Conservation (phyloP, 208 protist species). For the Trypanosoma avium region DNA sequence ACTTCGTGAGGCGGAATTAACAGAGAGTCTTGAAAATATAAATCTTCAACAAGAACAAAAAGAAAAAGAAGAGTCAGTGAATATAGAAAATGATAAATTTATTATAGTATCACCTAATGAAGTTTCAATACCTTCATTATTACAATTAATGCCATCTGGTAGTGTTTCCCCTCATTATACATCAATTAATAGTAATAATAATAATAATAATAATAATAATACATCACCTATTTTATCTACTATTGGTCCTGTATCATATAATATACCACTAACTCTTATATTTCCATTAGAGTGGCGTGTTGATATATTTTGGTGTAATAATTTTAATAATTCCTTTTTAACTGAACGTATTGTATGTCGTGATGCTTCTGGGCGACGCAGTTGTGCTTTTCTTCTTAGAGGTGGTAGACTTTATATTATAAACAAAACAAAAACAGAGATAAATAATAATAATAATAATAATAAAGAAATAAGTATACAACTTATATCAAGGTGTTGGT, state of each 20-base stretch:
- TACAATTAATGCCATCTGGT: conserved; percentile 5
- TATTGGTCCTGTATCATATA: neutral
- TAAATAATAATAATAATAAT: neutral
- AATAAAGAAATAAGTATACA: conserved; percentile 3
- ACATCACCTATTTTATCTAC: neutral
- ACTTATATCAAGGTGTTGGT: conserved; percentile 23
- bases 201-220: too few species aligned
- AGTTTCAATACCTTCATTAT: neutral
- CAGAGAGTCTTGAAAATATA: neutral
- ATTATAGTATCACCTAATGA: neutral
- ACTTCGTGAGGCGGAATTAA: conserved; percentile 3
- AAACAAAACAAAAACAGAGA: neutral
- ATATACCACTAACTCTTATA: neutral
- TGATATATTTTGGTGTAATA: conserved; percentile 22
- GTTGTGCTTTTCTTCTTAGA: conserved; percentile 29
- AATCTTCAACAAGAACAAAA: neutral
- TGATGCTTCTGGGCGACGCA: conserved; percentile 27
- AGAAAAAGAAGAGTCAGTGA: neutral
- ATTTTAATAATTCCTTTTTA: too few species aligned
- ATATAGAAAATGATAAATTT: neutral
- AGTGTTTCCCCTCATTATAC: neutral
- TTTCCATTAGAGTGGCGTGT: conserved; percentile 9
- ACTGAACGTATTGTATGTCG: conserved; percentile 27
- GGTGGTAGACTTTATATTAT: conserved; percentile 18
- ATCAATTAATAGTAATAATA: neutral